Evolutionary conservation across 371 early-diverging fungal species (phyloP), one percentile per base, ranked within the genome.

Genomic region (Apophysomyces trapeziformis): DNA sequence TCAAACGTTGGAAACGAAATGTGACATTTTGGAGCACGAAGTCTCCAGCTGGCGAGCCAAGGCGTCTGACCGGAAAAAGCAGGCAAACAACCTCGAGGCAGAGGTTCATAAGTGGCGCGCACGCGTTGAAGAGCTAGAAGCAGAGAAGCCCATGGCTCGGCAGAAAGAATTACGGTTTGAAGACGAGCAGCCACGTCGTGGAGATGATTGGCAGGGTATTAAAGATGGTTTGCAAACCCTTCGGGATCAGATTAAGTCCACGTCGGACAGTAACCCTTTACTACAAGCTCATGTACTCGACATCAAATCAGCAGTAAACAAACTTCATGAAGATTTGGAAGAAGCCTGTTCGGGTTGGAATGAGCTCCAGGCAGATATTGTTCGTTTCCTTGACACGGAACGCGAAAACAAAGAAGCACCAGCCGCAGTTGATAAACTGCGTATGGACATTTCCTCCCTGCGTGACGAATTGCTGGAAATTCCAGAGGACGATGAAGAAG

Each of bases 151-250:
- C 43, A 6, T 35, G 39, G 35, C 13, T 9, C 62, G 50, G 16
- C 46, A 62, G 18, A 44, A 47, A 36, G 46, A 45, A n/a, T 38
- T 46, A 7, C 37, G 37, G 1, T 45, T 62, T 16, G 36, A 62
- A 35, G 62, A 62, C 32, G 46, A 62, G 9, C 62, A 47, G 3
- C 46, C 32, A n/a, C 46, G 47, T 7, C 32, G 32, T 21, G 45
- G 11, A 4, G 47, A 62, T 0, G 62, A 62, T 14, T 36, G 36
- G 62, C 32, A 62, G 12, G 70, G 74, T 37, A 71, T 80, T 46
- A 78, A 78, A 44, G 70, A 70, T 47, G 74, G 69, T 35, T 58
- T 80, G 11, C 78, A 74, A 35, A 41, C 76, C 8, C 50, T 80
- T 5, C 50, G 68, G 7, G 78, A 78, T 16, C 74, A 76, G 18